phyloP scores from a whole-genome alignment of 2,329 filamentous ascomycete genomes.

The Xylaria sp. region DNA sequence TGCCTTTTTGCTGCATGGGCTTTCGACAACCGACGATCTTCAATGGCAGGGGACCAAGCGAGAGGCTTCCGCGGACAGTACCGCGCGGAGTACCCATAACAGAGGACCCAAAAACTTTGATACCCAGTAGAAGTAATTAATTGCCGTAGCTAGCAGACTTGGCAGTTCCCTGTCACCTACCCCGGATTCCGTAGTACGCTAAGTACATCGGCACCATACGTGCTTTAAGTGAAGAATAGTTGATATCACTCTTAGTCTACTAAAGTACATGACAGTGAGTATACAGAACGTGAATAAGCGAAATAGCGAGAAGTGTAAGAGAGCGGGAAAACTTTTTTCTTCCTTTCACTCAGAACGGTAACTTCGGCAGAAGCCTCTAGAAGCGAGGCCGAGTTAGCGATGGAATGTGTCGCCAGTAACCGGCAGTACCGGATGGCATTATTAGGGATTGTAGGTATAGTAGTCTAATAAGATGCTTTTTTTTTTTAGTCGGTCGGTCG shows the following conservation, averaged over 20 bases:
- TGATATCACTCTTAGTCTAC: not conserved
- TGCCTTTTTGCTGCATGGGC: constrained; percentile 20
- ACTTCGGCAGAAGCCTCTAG: constrained; percentile 19
- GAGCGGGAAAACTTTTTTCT: not conserved
- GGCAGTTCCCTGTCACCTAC: not conserved
- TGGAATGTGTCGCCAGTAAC: constrained; percentile 2
- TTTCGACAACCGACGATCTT: constrained; percentile 10
- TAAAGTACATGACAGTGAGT: not conserved
- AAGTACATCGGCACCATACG: not conserved
- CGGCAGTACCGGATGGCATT: constrained; percentile 29
- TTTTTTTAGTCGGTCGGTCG: not conserved
- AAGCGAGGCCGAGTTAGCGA: constrained; percentile 19
- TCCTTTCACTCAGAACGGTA: not conserved
- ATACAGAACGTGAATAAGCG: not conserved
- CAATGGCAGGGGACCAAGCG: not conserved
- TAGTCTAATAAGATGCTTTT: not conserved
- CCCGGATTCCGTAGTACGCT: not conserved
- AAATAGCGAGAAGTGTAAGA: not conserved
- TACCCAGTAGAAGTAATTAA: not conserved
- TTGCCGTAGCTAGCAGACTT: constrained; percentile 1
- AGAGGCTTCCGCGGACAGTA: not conserved
- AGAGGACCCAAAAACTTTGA: not conserved
- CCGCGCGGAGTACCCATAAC: not conserved
- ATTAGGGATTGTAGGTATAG: not conserved
- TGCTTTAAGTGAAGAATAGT: not conserved